Percentiles rank a stretch among this genome's conserved stretches.
Evolutionary conservation across 441 rosid genomes (phyloP).

Genomic region (Populus hybrid): DNA sequence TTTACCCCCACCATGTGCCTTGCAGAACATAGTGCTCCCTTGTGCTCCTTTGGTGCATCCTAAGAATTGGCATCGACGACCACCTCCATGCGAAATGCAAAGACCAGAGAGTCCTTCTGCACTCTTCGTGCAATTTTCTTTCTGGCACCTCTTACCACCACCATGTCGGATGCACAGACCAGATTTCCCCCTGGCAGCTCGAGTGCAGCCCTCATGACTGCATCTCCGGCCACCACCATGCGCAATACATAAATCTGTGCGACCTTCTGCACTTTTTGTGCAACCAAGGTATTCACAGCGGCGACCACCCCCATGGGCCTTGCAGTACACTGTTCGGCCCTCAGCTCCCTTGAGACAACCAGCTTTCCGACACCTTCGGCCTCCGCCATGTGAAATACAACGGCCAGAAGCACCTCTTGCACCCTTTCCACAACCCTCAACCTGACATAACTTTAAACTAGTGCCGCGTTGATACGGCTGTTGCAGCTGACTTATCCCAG

Average conservation of each 20-base stretch:
- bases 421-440: constrained; percentile 96
- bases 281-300: constrained; percentile 97
- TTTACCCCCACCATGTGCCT: constrained; percentile 98
- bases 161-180: constrained; percentile 97
- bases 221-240: constrained; percentile 99
- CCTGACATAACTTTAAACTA: constrained; percentile 70
- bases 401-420: constrained; percentile 99
- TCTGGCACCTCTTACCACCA: constrained; percentile 96
- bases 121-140: constrained; percentile 85
- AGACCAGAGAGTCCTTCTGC: constrained; percentile 98
- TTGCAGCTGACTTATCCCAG: constrained; percentile 59
- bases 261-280: constrained; percentile 99
- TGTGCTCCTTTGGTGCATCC: constrained; percentile 97
- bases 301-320: constrained; percentile 98
- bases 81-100: constrained; percentile 98
- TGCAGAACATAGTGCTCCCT: constrained; percentile 97
- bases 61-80: constrained; percentile 77
- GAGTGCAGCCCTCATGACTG: constrained; percentile 68
- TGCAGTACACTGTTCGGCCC: constrained; percentile 96
- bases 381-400: constrained; percentile 98
- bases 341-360: constrained; percentile 98
- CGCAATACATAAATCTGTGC: constrained; percentile 90
- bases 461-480: constrained; percentile 49
- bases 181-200: constrained; percentile 96
- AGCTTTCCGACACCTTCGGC: constrained; percentile 81